phyloP scores from a whole-genome alignment of 2,329 filamentous ascomycete species.

The Stemphylium lycopersici region DNA sequence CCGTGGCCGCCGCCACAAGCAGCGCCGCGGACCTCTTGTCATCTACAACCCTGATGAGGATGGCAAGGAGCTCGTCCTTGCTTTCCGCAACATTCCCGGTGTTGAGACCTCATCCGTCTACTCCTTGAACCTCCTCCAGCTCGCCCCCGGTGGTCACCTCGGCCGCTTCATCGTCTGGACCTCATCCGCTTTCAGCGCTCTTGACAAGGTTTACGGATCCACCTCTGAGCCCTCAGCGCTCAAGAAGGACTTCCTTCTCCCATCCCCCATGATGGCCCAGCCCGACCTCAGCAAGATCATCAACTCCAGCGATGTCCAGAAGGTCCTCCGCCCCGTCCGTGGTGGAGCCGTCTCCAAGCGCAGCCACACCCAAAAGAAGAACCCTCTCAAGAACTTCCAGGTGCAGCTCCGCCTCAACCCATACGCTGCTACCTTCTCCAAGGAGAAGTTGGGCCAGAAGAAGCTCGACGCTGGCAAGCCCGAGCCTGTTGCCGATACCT shows the following conservation, averaged over 20 bases:
- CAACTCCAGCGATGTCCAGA: constrained; percentile 99
- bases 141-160: constrained; percentile 97
- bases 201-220: constrained; percentile 96
- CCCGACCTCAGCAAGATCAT: constrained; percentile 96
- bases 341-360: constrained; percentile 91
- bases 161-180: constrained; percentile 99
- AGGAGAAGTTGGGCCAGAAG: constrained; percentile 80
- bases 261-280: constrained; percentile 89
- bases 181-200: constrained; percentile 92
- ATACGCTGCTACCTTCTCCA: constrained; percentile 88
- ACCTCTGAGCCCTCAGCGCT: constrained; percentile 86
- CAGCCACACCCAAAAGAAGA: constrained; percentile 96
- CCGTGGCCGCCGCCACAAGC: constrained; percentile 92
- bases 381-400: constrained; percentile 99
- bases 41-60: constrained; percentile 97
- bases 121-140: constrained; percentile 97
- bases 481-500: constrained; percentile 58
- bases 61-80: constrained; percentile 89
- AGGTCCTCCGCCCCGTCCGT: constrained; percentile 89
- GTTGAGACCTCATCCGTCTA: constrained; percentile 96
- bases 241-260: constrained; percentile 99
- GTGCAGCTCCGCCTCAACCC: constrained; percentile 98
- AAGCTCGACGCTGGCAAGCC: constrained; percentile 69
- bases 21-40: constrained; percentile 96
- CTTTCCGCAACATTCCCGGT: constrained; percentile 98